Base-by-base conservation (phyloP, 345 rosid species). In the Linum trigynum region DNA sequence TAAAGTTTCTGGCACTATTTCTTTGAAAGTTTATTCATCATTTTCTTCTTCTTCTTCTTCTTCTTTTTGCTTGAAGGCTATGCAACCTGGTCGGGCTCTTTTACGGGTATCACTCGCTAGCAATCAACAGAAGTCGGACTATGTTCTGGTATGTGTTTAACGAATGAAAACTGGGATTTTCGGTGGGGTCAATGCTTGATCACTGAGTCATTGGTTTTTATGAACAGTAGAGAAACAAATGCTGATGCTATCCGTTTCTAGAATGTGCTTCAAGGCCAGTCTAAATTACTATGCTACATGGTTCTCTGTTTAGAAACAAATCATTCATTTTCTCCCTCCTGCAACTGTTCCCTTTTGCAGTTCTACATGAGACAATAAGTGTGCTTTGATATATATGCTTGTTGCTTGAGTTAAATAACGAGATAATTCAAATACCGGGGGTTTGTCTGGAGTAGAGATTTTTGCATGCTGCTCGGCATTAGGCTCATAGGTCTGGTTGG, bases 11-110 rank as follows among this genome's bases (percentile, higher is more conserved):
- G 15, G 3, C 35, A n/a, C 15, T 51, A 23, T 48, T 32, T 57
- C 71, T 35, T 61, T 39, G 66, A 53, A 32, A 17, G 14, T 50
- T 43, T 68, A 45, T 51, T n/a, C 36, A 69, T 48, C 41, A 11
- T 16, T 68, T 38, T 73, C 39, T 59, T 73, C 68, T 62, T 62
- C 59, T 62, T 48, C 59, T 39, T 72, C 6, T 68, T 23, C 38
- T 70, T 60, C 38, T 55, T 71, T 78, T 78, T 66, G 68, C 72
- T 74, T 80, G 73, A 68, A 89, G 96, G 96, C 86, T 62, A 53
- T 80, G 64, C 81, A 69, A 66, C 78, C 81, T 39, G 98, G 98
- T 38, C 86, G 78, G 75, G 91, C 95, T 80, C 91, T 92, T 41
- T 71, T 92, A 37, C 83, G 84, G 70, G 85, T 82, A 53, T 86